These are phyloP conservation scores for Penicillium sp. DNA, from an alignment of 2,329 filamentous ascomycete species.

Conservation along the genomic window DNA sequence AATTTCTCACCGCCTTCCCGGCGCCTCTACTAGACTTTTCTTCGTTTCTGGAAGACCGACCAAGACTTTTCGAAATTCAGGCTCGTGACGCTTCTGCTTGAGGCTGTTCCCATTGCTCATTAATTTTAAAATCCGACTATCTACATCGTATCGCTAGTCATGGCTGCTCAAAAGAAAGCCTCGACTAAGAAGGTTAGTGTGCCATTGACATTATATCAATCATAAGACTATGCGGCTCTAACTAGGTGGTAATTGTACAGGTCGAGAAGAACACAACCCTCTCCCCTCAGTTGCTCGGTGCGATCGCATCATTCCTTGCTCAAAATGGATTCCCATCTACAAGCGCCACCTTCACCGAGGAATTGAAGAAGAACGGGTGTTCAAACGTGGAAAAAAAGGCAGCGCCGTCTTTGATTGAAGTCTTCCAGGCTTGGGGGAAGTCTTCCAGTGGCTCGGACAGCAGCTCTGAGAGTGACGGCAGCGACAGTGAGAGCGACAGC, in stretches of 20 bases:
- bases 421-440: slow-evolving; percentile 16
- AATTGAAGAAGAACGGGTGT: slow-evolving; percentile 41
- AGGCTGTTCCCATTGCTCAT: background rate
- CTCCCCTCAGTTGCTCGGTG: slow-evolving; percentile 58
- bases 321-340: slow-evolving; percentile 60
- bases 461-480: slow-evolving; percentile 12
- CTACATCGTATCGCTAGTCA: slow-evolving; percentile 9
- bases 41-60: slow-evolving; percentile 15
- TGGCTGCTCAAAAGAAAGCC: slow-evolving; percentile 25
- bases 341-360: slow-evolving; percentile 57
- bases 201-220: background rate
- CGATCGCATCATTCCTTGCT: slow-evolving; percentile 61
- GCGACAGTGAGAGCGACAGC: slow-evolving; percentile 36
- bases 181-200: slow-evolving; percentile 20
- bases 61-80: slow-evolving; percentile 2
- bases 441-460: slow-evolving; percentile 19
- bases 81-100: background rate
- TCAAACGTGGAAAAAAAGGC: slow-evolving; percentile 20
- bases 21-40: slow-evolving; percentile 17
- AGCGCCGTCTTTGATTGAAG: slow-evolving; percentile 34
- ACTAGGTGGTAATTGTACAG: slow-evolving; percentile 10
- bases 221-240: background rate
- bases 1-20: slow-evolving; percentile 21
- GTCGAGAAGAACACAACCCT: slow-evolving; percentile 21
- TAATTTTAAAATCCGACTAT: background rate